Base-by-base conservation (phyloP, 2,329 filamentous ascomycete genomes). In the Piedraia hortae region DNA sequence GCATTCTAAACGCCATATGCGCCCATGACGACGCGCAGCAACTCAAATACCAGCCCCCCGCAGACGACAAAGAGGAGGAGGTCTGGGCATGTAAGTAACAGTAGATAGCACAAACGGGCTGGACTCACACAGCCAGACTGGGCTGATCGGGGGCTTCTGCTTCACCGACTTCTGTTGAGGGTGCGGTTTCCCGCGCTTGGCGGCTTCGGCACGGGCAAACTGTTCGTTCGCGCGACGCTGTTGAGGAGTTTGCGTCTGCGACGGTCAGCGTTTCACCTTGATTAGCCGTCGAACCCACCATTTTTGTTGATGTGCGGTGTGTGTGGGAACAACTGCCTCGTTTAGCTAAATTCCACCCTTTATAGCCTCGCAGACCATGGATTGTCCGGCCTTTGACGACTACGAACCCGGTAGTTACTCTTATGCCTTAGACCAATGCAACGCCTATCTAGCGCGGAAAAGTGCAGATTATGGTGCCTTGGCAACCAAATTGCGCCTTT, bases 161-260 rank as follows among this genome's bases (percentile, higher is more conserved):
- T 30, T 26, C 26, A 35, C 39, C 22, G 33, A 30, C 22, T 34
- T 27, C 28, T 38, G 35, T 5, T 41, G 37, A 12, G 37, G 33
- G 30, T 51, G 34, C 3, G 49, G 46, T 51, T 74, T 77, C 48
- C 74, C 74, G 45, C 71, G 70, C 42, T 67, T 71, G 28, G 55
- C 51, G 42, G 71, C 64, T 43, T 82, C 66, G 24, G 61, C 56
- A 43, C 69, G 68, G 34, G 59, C 66, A 48, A 75, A 88, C 48
- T 71, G 70, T 40, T 62, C 62, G 53, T 85, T 85, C 31, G 69
- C 66, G 40, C 64, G 64, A 45, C 74, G 68, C 54, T 85, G 75
- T 47, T 75, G 62, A 35, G 69, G 73, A 34, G 74, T 85, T 25
- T 28, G 24, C 11, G 26, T 22, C 28, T 30, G 18, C 3, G 10